Evolutionary conservation across 352 stramenopile genomes (phyloP).

Genomic region (Peronosclerospora sorghi): DNA sequence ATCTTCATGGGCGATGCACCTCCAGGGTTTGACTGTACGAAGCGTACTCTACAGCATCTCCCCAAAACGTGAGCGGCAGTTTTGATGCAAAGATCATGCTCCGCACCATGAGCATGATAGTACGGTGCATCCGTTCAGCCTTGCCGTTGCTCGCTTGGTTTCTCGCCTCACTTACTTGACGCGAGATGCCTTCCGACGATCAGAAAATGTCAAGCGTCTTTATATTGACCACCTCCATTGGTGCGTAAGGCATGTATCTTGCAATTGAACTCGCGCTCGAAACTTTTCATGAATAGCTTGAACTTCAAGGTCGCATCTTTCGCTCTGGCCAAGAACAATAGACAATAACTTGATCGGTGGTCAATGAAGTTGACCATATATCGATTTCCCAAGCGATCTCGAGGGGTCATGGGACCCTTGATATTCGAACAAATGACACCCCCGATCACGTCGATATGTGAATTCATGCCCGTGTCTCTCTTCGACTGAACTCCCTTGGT

Average conservation of each 20-base stretch:
- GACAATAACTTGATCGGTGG: not conserved
- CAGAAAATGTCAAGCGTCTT: not conserved
- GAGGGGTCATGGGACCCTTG: not conserved
- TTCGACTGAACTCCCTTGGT: not conserved
- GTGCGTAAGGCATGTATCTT: not conserved
- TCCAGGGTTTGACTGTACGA: not conserved
- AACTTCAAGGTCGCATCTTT: not conserved
- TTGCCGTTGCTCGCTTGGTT: no score
- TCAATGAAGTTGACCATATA: not conserved
- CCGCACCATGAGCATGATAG: not conserved
- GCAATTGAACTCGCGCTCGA: not conserved
- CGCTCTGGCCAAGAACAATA: not conserved
- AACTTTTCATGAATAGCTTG: not conserved
- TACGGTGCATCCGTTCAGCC: no score
- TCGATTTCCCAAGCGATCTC: not conserved
- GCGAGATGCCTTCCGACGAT: not conserved
- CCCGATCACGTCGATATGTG: not conserved
- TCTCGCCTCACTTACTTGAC: no score
- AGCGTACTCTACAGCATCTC: not conserved
- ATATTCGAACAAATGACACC: not conserved
- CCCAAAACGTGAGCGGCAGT: not conserved
- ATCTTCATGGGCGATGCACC: not conserved
- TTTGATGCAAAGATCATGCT: not conserved
- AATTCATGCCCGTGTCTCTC: not conserved
- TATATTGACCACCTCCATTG: no score